These are phyloP conservation scores for Patellifolia procumbens DNA, from an alignment of 179 eudicot genomes.

Conservation along the genomic window DNA sequence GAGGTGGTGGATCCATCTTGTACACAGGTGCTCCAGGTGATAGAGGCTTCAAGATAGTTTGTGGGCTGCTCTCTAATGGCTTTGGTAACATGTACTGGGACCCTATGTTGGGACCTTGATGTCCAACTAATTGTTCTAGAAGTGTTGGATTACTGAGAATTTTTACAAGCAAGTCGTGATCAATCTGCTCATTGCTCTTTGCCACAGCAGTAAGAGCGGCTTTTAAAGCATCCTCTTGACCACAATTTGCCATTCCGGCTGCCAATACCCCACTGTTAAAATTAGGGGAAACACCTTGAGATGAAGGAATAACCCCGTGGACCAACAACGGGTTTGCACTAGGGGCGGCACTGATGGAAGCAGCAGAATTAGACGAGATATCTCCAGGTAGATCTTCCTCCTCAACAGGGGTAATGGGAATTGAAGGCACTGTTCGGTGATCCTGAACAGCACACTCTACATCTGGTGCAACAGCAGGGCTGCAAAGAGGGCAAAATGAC, in stretches of 20 bases:
- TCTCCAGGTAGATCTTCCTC: slow-evolving; percentile 64
- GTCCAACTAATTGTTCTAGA: slow-evolving; percentile 46
- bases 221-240: slow-evolving; percentile 45
- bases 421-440: slow-evolving; percentile 44
- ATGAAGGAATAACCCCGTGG: slow-evolving; percentile 29
- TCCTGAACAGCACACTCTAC: slow-evolving; percentile 32
- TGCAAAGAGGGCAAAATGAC: slow-evolving; percentile 30
- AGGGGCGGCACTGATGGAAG: slow-evolving; percentile 21
- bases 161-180: slow-evolving; percentile 57
- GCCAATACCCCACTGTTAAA: slow-evolving; percentile 29
- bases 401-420: slow-evolving; percentile 74
- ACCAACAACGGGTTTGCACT: slow-evolving; percentile 28
- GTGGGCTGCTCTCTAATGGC: slow-evolving; percentile 15
- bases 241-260: slow-evolving; percentile 27
- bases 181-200: slow-evolving; percentile 49
- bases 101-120: slow-evolving; percentile 37
- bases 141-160: slow-evolving; percentile 55
- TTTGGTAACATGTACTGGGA: slow-evolving; percentile 5
- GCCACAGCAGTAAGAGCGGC: slow-evolving; percentile 50
- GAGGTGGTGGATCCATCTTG: slow-evolving; percentile 21
- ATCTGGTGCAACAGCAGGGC: slow-evolving; percentile 49
- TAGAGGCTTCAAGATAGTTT: slow-evolving; percentile 27
- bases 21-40: slow-evolving; percentile 22
- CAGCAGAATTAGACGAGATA: slow-evolving; percentile 22
- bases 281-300: slow-evolving; percentile 16